Evolutionary conservation across 2,329 filamentous ascomycete genomes (phyloP), one percentile per base, ranked within the genome.

Genomic region (Aspergillus sergii): DNA sequence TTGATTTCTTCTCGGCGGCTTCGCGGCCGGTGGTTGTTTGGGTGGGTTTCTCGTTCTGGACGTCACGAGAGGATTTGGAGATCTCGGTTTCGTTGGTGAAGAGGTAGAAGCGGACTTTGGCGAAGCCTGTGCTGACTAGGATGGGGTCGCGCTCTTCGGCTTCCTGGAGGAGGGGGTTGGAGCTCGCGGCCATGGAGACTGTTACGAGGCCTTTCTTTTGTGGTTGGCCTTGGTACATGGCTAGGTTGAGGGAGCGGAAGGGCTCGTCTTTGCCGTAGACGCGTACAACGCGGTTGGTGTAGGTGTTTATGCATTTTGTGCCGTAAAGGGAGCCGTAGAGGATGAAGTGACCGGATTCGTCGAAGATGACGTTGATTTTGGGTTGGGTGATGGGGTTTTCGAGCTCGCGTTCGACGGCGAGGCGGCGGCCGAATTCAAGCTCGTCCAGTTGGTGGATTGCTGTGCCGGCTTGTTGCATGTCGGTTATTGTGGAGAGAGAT

Each of bases 401-500:
- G 5, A 98, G 82, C 61, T 97, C 94, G 50, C 90, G 88, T 79
- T 99, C 95, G 4, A 93, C 87, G 3, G 92, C 94, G 39, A 98
- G 81, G 23, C 94, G 86, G 46, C 95, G 88, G 4, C 94, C 94
- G 73, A 99, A 98, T 70, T 99, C 95, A 5, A 97, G 88, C 66
- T 93, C 88, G 61, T 98, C 95, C 1, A 99, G 81, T 68, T 92
- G 92, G 62, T 92, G 88, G 9, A 91, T 80, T 0, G 91, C 89
- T 0, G 91, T 95, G 0, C 93, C 94, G n/a, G 92, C 91, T 79
- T 97, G 92, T 72, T 99, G 94, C 93, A 97, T 97, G 66, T 96
- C 92, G 59, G 92, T 93, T 51, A 96, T 89, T 1, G 92, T 95
- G 61, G 90, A 85, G 12, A 99, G 84, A 4, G 94, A 98, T 76